phyloP scores from a whole-genome alignment of 306 rosid species.

The Dalbergia oliveri region DNA sequence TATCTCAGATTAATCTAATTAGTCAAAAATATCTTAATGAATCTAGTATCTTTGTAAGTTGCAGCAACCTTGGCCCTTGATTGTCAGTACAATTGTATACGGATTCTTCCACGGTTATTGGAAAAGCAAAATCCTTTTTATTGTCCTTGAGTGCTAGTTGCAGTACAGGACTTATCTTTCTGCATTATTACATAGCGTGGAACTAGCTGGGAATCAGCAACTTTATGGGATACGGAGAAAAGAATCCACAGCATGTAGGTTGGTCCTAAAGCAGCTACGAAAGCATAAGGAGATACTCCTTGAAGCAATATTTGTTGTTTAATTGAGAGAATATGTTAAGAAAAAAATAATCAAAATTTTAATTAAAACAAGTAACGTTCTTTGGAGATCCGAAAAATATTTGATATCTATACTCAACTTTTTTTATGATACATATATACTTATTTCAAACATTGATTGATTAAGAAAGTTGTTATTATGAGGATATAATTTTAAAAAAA shows the following conservation, averaged over 20 bases:
- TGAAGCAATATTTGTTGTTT: too few species aligned
- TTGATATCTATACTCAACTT: too few species aligned
- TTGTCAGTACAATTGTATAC: constrained; percentile 28
- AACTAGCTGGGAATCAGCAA: constrained; percentile 6
- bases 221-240: constrained; percentile 5
- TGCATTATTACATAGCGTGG: not conserved
- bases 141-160: not conserved
- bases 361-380: too few species aligned
- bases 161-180: not conserved
- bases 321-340: too few species aligned
- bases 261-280: constrained; percentile 2
- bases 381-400: too few species aligned
- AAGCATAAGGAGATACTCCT: not conserved
- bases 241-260: not conserved
- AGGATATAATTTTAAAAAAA: too few species aligned
- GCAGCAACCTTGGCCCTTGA: constrained; percentile 19
- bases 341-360: too few species aligned
- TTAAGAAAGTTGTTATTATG: too few species aligned
- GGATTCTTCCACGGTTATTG: constrained; percentile 21
- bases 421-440: too few species aligned
- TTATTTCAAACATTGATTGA: too few species aligned
- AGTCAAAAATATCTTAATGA: not conserved
- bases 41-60: constrained; percentile 20
- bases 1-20: not conserved
- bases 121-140: constrained; percentile 12